Base-by-base conservation (phyloP, 2,329 filamentous ascomycete species). In the Ophiognomonia clavigignenti-juglandacearum region DNA sequence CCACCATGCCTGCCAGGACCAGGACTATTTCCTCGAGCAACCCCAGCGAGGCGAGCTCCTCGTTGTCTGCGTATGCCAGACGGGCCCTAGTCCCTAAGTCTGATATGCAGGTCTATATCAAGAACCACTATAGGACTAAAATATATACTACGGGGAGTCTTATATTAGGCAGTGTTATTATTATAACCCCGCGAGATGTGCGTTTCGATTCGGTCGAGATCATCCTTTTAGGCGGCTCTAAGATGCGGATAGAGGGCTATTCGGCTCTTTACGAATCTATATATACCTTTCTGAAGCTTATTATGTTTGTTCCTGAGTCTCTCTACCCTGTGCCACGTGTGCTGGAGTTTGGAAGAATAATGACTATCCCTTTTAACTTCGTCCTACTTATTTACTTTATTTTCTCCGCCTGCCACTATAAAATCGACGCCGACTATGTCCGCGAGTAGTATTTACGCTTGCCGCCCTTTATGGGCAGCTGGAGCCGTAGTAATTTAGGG, bases 321-420 rank as follows among this genome's bases (percentile, higher is more conserved):
- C 58, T 64, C 6, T 72, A 80, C 44, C 77, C 77, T 2, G 61
- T 62, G 7, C 64, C 70, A 18, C 64, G 70, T 27, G 56, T 77
- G 24, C 73, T 80, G 50, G 64, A 73, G 59, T 65, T 68, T 14
- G 74, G 70, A 2, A 60, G 60, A 53, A 68, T 66, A 22, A 77
- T 78, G 60, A 68, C 57, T 13, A 61, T 82, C 20, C 77, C 77
- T n/a, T 78, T 82, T 64, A 63, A 77, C 63, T 82, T 82, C 53
- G 72, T 81, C 48, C 70, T 82, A n/a, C 78, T 78, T 14, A 66
- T 68, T 53, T 71, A 79, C 45, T 71, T 82, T 50, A 80, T 77
- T n/a, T 65, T 80, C 41, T 71, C 70, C 49, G 75, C 77, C 16
- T 82, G 78, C 66, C 73, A 65, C 55, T 77, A 81, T 63, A 55